Conservation (phyloP, 2,329 filamentous ascomycete genomes). For the Furcasterigmium sp. region DNA sequence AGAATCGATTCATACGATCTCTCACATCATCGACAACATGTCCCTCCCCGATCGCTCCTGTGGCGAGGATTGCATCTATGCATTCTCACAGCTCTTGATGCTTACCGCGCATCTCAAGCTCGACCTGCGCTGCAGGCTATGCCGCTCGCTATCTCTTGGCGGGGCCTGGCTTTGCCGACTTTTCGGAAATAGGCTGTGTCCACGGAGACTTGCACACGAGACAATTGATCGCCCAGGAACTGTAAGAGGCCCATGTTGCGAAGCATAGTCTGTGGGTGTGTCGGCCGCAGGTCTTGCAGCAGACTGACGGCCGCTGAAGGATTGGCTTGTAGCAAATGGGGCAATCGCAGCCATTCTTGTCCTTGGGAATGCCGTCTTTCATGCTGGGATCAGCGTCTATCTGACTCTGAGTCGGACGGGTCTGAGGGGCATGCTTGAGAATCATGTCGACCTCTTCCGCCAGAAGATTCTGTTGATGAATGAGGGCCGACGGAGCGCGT, state of each 20-base stretch:
- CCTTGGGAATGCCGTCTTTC: conserved; percentile 7
- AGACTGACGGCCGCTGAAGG: neutral
- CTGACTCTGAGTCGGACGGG: conserved; percentile 5
- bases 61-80: too few relatives aligned
- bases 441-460: conserved; percentile 3
- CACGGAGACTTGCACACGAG: conserved; percentile 4
- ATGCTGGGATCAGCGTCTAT: conserved; percentile 3
- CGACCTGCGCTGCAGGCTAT: too few relatives aligned
- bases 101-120: too few relatives aligned
- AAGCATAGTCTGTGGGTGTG: conserved; percentile 8
- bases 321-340: conserved; percentile 8
- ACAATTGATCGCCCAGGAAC: conserved; percentile 5
- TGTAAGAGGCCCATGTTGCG: neutral
- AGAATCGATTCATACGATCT: too few relatives aligned
- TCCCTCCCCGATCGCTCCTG: too few relatives aligned
- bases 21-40: too few relatives aligned
- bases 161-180: neutral
- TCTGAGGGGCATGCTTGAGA: conserved; percentile 2
- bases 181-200: neutral
- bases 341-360: conserved; percentile 4
- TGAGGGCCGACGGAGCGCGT: conserved; percentile 4
- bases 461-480: conserved; percentile 5
- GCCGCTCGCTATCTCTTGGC: too few relatives aligned
- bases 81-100: too few relatives aligned
- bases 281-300: conserved; percentile 7